These are phyloP conservation scores for Aspergillus latus DNA, from an alignment of 2,329 filamentous ascomycete genomes.

Conservation along the genomic window DNA sequence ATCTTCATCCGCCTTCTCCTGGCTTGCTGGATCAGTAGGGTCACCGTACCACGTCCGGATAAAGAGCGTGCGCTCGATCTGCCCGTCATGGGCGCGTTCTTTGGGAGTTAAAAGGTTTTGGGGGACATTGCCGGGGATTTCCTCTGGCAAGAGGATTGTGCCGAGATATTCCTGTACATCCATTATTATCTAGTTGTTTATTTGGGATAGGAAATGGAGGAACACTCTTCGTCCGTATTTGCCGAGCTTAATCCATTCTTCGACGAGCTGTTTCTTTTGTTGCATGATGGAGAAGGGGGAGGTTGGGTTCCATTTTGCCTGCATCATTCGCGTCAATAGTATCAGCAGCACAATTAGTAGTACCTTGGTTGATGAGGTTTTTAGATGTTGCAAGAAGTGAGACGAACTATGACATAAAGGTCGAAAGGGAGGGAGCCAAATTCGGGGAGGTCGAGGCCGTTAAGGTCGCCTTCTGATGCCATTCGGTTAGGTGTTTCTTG, in stretches of 20 bases:
- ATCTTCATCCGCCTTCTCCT: conserved; percentile 14
- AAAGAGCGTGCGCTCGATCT: conserved; percentile 11
- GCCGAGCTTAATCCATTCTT: conserved; percentile 19
- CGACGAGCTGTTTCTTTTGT: conserved; percentile 17
- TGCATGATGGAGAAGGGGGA: conserved; percentile 15
- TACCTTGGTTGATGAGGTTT: not conserved
- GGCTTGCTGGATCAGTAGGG: conserved; percentile 9
- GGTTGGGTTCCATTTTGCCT: conserved; percentile 20
- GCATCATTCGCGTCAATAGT: not conserved
- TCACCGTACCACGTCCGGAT: conserved; percentile 23
- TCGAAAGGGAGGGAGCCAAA: conserved; percentile 10
- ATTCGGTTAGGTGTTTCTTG: not conserved
- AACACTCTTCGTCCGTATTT: conserved; percentile 19
- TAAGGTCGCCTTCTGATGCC: conserved; percentile 1
- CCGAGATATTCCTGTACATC: not conserved
- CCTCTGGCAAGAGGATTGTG: conserved; percentile 7
- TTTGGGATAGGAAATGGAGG: not conserved
- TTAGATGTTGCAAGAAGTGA: not conserved
- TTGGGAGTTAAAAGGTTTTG: conserved; percentile 13
- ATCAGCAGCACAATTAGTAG: not conserved
- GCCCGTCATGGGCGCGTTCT: conserved; percentile 13
- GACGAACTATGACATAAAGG: conserved; percentile 1
- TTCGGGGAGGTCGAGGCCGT: conserved; percentile 2
- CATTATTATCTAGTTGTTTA: not conserved
- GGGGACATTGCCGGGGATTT: conserved; percentile 13